Percentiles rank a stretch among this genome's conserved stretches.
Evolutionary conservation across 2,329 filamentous ascomycete species (phyloP).

Genomic region (Botrytis sinoallii): DNA sequence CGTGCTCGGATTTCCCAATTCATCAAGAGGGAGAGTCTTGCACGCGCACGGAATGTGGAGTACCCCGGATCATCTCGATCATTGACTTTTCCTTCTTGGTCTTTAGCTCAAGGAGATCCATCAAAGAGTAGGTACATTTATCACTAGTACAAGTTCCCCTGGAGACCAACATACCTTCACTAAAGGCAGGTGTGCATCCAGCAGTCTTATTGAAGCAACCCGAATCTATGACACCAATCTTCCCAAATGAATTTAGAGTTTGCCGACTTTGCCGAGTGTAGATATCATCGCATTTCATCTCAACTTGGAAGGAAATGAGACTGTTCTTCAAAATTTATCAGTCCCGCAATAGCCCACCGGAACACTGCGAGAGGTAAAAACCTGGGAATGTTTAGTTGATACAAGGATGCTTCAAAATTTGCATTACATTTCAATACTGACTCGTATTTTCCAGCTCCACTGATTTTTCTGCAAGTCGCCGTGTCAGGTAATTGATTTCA

Average conservation of each 20-base stretch:
- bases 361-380: background rate
- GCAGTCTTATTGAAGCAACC: background rate
- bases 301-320: background rate
- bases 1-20: background rate
- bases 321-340: background rate
- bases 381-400: background rate
- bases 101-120: background rate
- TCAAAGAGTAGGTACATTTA: background rate
- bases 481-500: background rate
- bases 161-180: background rate
- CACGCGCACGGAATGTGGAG: background rate
- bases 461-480: constrained; percentile 2
- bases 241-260: background rate
- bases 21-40: background rate
- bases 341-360: background rate
- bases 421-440: background rate
- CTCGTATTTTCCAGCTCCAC: constrained; percentile 2
- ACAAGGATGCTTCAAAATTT: background rate
- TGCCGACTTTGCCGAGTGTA: background rate
- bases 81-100: background rate
- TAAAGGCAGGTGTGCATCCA: background rate
- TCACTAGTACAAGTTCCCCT: background rate
- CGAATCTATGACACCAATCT: background rate
- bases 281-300: background rate
- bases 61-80: background rate